phyloP scores from a whole-genome alignment of 1,139 yeast genomes.

The Candida gigantensis region DNA sequence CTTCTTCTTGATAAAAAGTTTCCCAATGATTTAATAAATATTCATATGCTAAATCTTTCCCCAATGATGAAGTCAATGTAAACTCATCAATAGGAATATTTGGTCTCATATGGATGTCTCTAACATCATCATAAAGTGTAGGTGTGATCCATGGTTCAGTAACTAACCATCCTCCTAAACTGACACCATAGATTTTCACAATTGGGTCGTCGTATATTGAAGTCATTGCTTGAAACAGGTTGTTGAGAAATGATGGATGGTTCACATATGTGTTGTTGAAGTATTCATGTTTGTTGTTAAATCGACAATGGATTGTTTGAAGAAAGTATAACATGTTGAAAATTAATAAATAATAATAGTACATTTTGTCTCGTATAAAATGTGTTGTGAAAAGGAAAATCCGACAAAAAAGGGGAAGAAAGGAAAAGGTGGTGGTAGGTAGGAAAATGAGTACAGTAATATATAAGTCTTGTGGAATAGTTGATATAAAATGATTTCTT shows the following conservation, averaged over 20 bases:
- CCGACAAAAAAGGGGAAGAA: too few species aligned
- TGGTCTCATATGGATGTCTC: conserved; percentile 11
- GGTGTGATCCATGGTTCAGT: conserved; percentile 33
- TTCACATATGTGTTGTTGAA: too few species aligned
- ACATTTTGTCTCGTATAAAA: too few species aligned
- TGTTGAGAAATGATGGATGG: not conserved
- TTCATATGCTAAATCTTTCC: conserved; percentile 14
- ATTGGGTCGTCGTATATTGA: conserved; percentile 8
- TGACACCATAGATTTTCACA: conserved; percentile 22
- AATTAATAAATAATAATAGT: too few species aligned
- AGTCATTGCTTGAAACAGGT: conserved; percentile 5
- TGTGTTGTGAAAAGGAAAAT: too few species aligned
- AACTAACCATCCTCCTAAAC: conserved; percentile 31
- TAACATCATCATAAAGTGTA: conserved; percentile 20
- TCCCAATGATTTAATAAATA: conserved; percentile 22
- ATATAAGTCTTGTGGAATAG: too few species aligned
- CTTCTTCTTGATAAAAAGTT: conserved; percentile 22
- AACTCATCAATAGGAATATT: conserved; percentile 25
- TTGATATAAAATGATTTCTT: too few species aligned
- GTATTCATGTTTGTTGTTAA: conserved; percentile 1
- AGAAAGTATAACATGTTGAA: conserved; percentile 6
- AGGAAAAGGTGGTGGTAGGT: too few species aligned
- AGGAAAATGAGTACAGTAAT: too few species aligned
- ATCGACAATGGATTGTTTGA: not conserved
- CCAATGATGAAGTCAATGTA: conserved; percentile 17